Conservation (phyloP, 495 filamentous ascomycete species). For the Neurospora sublineolata region DNA sequence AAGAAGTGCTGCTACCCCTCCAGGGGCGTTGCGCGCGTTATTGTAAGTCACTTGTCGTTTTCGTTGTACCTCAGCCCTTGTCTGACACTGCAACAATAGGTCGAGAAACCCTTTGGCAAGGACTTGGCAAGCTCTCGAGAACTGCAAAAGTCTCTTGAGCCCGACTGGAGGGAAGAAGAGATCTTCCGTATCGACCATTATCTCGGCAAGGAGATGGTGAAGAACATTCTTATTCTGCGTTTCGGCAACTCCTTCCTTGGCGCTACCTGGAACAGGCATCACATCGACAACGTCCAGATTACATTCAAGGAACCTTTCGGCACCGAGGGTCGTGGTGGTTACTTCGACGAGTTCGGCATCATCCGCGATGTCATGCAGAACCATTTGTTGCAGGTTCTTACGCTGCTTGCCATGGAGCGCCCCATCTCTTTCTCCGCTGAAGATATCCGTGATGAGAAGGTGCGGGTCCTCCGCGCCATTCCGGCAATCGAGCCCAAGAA, state of each 20-base stretch:
- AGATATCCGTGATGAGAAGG: conserved; percentile 98
- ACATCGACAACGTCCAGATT: conserved; percentile 98
- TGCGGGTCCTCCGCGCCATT: conserved; percentile 87
- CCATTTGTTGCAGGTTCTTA: conserved; percentile 91
- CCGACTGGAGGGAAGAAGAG: conserved; percentile 98
- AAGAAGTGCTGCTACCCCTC: conserved; percentile 94
- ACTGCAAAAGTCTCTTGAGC: conserved; percentile 87
- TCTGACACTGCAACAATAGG: conserved; percentile 37
- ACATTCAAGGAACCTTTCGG: conserved; percentile 99
- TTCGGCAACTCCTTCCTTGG: conserved; percentile 99
- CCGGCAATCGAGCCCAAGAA: conserved; percentile 97
- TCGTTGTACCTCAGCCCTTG: background rate
- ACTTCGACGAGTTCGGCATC: conserved; percentile 99
- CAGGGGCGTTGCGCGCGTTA: conserved; percentile 81
- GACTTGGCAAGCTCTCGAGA: conserved; percentile 89
- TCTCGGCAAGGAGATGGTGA: conserved; percentile 99
- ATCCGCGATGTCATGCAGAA: conserved; percentile 99
- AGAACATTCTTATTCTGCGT: conserved; percentile 96
- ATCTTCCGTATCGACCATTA: conserved; percentile 99
- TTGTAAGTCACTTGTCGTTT: conserved; percentile 46
- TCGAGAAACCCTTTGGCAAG: conserved; percentile 99
- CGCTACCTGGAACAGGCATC: conserved; percentile 97
- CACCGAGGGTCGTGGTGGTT: conserved; percentile 96
- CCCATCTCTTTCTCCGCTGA: conserved; percentile 97
- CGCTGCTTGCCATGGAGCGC: conserved; percentile 93